Evolutionary conservation across 1,284 basidiomycete genomes (phyloP), one percentile per base, ranked within the genome.

Genomic region (Schizopora paradoxa): DNA sequence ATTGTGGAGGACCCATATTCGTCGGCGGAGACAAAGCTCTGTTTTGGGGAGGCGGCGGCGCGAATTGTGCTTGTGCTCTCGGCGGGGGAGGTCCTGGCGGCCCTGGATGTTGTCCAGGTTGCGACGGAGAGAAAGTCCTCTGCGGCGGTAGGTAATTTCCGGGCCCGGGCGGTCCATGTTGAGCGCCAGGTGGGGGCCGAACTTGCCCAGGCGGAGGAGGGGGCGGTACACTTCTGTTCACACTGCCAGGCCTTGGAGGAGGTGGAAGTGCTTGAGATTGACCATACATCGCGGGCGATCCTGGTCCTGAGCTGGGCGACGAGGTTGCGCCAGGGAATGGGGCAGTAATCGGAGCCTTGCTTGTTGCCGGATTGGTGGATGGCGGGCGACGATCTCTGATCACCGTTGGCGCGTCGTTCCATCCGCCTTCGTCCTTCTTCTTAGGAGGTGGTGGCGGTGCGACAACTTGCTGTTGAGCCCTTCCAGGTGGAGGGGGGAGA

Each of bases 331-430:
- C 91, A 6, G 91, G 89, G 81, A 97, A 96, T 1, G 93, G 93
- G 21, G 89, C 79, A 11, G 83, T 84, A 62, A 97, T 95, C 1
- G 89, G 77, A 3, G 71, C 68, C 1, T 77, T 79, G 56, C 86
- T 86, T 35, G 62, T 65, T 19, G 66, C 54, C 42, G 62, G 70
- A 6, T 72, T 59, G 1, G 76, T 68, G 29, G 71, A 70, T 1
- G 81, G 73, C 1, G 74, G 74, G 42, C 81, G 79, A 41, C 73
- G 68, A 10, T 70, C 61, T 5, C 67, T 53, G 11, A 74, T 57
- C 6, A 77, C 56, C 3, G 68, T 65, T 2, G 91, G 91, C 0
- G 88, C 80, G 58, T 98, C 94, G 60, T 98, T 98, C 93, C 93
- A 98, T 0, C 90, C 91, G 7, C 81, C 77, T 34, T 83, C 81